These are phyloP conservation scores for Cladorrhinum sp. DNA, from an alignment of 2,329 filamentous ascomycete species.

Conservation along the genomic window DNA sequence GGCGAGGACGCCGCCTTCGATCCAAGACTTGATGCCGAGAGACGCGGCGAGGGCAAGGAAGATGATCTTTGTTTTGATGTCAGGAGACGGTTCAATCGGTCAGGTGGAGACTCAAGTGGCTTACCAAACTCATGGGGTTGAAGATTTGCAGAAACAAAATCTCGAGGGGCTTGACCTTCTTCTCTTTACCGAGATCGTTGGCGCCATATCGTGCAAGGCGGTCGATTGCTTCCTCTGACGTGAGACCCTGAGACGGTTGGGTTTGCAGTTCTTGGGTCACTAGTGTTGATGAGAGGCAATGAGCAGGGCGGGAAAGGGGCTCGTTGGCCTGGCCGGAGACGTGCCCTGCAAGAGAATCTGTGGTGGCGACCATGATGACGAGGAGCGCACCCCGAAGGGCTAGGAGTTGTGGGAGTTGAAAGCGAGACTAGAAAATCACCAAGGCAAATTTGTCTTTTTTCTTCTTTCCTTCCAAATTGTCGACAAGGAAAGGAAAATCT, in stretches of 20 bases:
- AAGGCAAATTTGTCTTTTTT: background rate
- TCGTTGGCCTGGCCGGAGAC: slow-evolving; percentile 12
- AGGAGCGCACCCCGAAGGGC: background rate
- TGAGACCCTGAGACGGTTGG: slow-evolving; percentile 52
- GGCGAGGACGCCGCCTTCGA: slow-evolving; percentile 44
- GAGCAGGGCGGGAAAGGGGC: slow-evolving; percentile 51
- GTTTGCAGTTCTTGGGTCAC: slow-evolving; percentile 49
- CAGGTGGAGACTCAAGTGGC: slow-evolving; percentile 9
- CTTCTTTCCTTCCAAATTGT: background rate
- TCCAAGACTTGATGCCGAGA: slow-evolving; percentile 50
- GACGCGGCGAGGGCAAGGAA: slow-evolving; percentile 49
- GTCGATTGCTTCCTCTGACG: slow-evolving; percentile 43
- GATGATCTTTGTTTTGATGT: slow-evolving; percentile 37
- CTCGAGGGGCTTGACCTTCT: slow-evolving; percentile 52
- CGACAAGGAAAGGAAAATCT: background rate
- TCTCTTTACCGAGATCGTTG: slow-evolving; percentile 55
- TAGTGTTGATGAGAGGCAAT: slow-evolving; percentile 46
- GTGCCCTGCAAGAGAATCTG: slow-evolving; percentile 1
- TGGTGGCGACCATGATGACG: slow-evolving; percentile 2
- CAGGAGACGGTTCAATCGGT: background rate
- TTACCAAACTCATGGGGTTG: slow-evolving; percentile 61
- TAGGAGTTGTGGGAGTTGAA: background rate
- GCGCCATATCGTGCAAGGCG: slow-evolving; percentile 51
- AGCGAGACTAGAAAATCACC: background rate
- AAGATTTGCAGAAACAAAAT: slow-evolving; percentile 58